Conservation (phyloP, 2,329 filamentous ascomycete species). For the Pseudopyricularia cyperi region DNA sequence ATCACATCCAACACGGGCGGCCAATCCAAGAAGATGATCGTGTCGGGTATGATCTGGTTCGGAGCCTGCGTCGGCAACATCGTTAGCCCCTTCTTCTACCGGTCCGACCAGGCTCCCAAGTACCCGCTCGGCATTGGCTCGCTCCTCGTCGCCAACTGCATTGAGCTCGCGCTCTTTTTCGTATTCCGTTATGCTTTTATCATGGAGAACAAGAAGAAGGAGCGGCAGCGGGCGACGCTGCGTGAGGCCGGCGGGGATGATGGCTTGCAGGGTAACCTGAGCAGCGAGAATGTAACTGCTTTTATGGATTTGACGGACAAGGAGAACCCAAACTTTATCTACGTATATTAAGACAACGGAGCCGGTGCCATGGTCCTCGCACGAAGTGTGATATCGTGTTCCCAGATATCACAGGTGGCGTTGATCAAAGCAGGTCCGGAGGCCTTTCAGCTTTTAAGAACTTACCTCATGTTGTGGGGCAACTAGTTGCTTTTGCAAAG, state of each 20-base stretch:
- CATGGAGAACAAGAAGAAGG: constrained; percentile 25
- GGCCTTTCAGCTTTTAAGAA: no score
- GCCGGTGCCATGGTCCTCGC: no score
- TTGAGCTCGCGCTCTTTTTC: constrained; percentile 24
- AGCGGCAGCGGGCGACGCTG: constrained; percentile 18
- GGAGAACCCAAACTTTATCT: constrained; percentile 27
- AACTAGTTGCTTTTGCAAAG: no score
- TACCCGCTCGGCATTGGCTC: constrained; percentile 22
- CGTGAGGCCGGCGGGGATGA: constrained; percentile 13
- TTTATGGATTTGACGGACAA: constrained; percentile 28
- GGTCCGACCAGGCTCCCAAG: constrained; percentile 26
- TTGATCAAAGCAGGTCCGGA: no score
- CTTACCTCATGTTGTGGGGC: no score
- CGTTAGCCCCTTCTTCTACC: constrained; percentile 50
- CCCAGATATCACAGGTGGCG: no score
- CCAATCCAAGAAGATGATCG: constrained; percentile 51
- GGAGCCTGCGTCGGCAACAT: constrained; percentile 50
- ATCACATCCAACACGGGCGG: constrained; percentile 37
- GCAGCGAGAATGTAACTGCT: constrained; percentile 22
- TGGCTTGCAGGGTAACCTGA: constrained; percentile 9
- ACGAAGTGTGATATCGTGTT: no score
- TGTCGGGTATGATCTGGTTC: constrained; percentile 47
- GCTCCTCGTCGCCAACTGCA: constrained; percentile 25
- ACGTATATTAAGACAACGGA: constrained; percentile 27
- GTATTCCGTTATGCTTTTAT: constrained; percentile 23